Evolutionary conservation across 2,329 filamentous ascomycete genomes (phyloP), one percentile per base, ranked within the genome.

Genomic region (Verticillium zaregamsianum): DNA sequence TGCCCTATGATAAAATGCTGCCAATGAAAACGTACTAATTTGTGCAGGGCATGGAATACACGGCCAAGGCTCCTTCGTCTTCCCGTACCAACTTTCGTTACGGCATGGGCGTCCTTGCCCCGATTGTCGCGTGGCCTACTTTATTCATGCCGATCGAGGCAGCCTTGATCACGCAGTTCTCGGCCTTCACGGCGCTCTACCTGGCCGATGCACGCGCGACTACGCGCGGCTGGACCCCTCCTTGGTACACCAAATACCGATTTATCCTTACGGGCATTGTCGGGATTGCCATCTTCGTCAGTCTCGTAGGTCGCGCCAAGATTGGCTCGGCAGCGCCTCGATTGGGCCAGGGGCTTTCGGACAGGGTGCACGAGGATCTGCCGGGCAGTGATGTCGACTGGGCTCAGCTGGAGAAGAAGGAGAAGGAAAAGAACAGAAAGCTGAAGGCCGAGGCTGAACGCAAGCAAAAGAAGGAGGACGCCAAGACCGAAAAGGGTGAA

Each of bases 231-330:
- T 95, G 91, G 89, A 88, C 90, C 3, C 93, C 93, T 28, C 72
- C 81, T 40, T 97, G 93, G 93, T 97, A 97, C 74, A 84, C 82
- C 63, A 90, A 88, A 58, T 97, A 97, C 80, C 91, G 94, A 37
- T 97, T 97, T 76, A 89, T 96, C 9, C 82, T 97, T 68, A 97
- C 94, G 2, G 94, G 93, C 73, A 84, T 97, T 64, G 93, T 97
- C 32, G 93, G 94, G 45, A 81, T 86, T 54, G 89, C 90, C 65
- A 94, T 97, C 67, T 87, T 95, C 52, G 79, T 92, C 68, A 94
- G 86, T 65, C 79, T 97, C 67, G 84, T 97, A 65, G 92, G 92
- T 49, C 87, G 93, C 64, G 90, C 93, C 70, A 90, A 93, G 78
- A 87, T 96, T 67, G 82, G 77, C 59, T 74, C 74, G 17, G 73